These are phyloP conservation scores for Diutina neorugosa DNA, from an alignment of 1,139 yeast species.

Conservation along the genomic window DNA sequence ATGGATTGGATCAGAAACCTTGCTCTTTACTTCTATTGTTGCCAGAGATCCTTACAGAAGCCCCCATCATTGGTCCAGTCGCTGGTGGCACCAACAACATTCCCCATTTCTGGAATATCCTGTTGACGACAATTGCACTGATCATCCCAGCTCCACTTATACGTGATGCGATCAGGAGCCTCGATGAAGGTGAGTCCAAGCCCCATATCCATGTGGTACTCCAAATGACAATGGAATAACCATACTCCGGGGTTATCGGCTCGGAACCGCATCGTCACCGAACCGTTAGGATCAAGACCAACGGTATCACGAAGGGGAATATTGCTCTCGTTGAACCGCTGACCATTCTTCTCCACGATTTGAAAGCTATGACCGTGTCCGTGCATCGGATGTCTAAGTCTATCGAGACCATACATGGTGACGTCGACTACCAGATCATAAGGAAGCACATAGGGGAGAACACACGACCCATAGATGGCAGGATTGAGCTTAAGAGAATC, in stretches of 20 bases:
- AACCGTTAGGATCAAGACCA: not conserved
- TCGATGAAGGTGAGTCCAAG: not conserved
- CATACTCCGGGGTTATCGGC: not conserved
- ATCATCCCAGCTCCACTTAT: not conserved
- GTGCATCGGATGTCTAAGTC: not conserved
- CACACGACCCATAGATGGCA: not conserved
- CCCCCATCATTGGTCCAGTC: not conserved
- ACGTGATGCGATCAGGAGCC: not conserved
- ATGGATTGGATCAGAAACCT: not conserved
- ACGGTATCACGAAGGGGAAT: not conserved
- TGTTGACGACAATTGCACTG: not conserved
- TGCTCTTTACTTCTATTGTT: not conserved
- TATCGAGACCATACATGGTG: not conserved
- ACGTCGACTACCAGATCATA: not conserved
- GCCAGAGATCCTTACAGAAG: not conserved
- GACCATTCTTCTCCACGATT: not conserved
- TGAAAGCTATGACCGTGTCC: not conserved
- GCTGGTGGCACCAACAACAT: not conserved
- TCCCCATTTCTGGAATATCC: not conserved
- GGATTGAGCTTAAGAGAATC: not conserved
- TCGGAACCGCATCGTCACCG: not conserved
- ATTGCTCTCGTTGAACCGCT: not conserved
- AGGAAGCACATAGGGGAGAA: not conserved
- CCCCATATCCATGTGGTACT: not conserved
- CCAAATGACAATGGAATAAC: conserved; percentile 3